These are phyloP conservation scores for Epichloe aotearoae DNA, from an alignment of 2,329 filamentous ascomycete genomes.

Conservation along the genomic window DNA sequence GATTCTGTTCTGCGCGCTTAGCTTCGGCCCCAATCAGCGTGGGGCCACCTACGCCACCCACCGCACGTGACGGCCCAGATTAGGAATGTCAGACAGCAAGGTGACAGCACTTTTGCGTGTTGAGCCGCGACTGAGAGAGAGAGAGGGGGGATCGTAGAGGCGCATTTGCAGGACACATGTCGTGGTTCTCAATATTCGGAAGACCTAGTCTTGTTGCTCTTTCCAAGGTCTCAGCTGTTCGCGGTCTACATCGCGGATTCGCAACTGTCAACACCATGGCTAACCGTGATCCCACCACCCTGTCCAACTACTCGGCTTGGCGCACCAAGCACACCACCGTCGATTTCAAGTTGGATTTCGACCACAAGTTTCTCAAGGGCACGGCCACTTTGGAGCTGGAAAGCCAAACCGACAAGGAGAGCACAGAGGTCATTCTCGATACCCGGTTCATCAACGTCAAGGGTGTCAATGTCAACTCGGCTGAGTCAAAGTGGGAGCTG, in stretches of 20 bases:
- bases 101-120: neutral
- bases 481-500: constrained; percentile 52
- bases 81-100: neutral
- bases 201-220: constrained; percentile 5
- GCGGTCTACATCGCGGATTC: constrained; percentile 8
- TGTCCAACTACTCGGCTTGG: constrained; percentile 86
- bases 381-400: constrained; percentile 65
- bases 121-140: neutral
- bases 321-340: constrained; percentile 71
- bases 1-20: too few species aligned
- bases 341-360: constrained; percentile 73
- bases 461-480: constrained; percentile 55
- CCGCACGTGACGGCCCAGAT: neutral
- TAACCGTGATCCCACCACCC: constrained; percentile 69
- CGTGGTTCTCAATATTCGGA: constrained; percentile 10
- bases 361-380: constrained; percentile 62
- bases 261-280: constrained; percentile 20
- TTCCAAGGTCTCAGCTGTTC: neutral
- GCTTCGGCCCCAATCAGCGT: neutral
- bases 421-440: constrained; percentile 72
- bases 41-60: neutral
- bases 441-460: constrained; percentile 70
- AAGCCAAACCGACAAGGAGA: constrained; percentile 59
- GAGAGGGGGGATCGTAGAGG: neutral
- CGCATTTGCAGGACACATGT: constrained; percentile 8